Conservation (phyloP, 2,329 filamentous ascomycete genomes). For the Cytospora chrysosperma region DNA sequence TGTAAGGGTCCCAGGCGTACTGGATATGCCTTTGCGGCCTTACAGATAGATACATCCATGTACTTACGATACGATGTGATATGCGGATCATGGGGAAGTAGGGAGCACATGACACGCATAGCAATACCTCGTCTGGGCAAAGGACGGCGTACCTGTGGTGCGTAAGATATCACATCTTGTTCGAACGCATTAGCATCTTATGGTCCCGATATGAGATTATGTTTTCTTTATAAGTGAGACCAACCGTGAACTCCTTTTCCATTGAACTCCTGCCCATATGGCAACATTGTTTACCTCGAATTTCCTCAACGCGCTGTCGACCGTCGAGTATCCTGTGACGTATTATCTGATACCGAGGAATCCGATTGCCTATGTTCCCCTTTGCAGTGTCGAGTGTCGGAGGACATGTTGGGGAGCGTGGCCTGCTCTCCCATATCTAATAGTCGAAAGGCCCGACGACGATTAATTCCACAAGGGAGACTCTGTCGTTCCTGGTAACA, state of each 20-base stretch:
- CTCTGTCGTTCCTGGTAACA: background rate
- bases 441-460: background rate
- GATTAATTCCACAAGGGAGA: background rate
- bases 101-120: background rate
- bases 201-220: conserved; percentile 26
- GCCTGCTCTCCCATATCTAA: background rate
- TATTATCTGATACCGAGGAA: background rate
- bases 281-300: background rate
- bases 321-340: background rate
- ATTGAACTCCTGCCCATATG: background rate
- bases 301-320: background rate
- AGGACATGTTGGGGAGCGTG: background rate
- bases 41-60: conserved; percentile 13
- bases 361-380: background rate
- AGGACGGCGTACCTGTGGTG: conserved; percentile 27
- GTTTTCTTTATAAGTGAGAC: conserved; percentile 37
- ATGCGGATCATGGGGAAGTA: background rate
- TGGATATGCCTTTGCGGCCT: conserved; percentile 1
- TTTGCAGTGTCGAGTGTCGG: background rate
- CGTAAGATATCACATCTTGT: conserved; percentile 21
- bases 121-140: background rate
- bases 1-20: background rate
- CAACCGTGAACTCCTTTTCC: conserved; percentile 33
- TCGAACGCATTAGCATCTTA: conserved; percentile 33
- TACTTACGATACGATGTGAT: conserved; percentile 1